Base-by-base conservation (phyloP, 2,329 filamentous ascomycete genomes). In the Sarocladium brachiariae region DNA sequence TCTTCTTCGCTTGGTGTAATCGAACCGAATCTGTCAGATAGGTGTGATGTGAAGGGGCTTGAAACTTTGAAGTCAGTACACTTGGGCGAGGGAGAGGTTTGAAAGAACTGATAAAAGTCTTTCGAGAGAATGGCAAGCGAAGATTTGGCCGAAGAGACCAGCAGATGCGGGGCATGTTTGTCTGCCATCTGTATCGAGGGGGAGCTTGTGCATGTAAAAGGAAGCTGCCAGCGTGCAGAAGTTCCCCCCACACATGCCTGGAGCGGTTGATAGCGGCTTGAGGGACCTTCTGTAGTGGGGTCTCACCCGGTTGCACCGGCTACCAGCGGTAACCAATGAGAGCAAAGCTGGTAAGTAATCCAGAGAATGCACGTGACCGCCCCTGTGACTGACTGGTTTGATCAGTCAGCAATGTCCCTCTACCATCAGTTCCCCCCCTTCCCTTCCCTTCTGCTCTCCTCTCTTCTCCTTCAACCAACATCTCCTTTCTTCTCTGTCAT, bases 1-100 rank as follows among this genome's bases (percentile, higher is more conserved):
- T 96, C 68, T 82, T 87, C 72, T 72, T 78, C 61, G 78, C 75
- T 76, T 84, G 81, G 60, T 83, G 80, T 45, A 66, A 59, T 62
- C 75, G 72, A 58, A 78, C 65, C 56, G 76, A 68, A 58, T 75
- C 68, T 61, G 75, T 76, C 31, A 81, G 72, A 57, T 82, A 81
- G 14, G 69, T 58, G 57, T 70, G 54, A 51, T 49, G 52, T 39
- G 31, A 30, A 51, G 47, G 52, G 51, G 46, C 50, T 51, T 54
- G 55, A 57, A 51, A 49, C 50, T 27, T 52, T 55, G 52, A 49
- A 25, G 46, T 39, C 23, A 19, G 11, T 43, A 14, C 30, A n/a
- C 21, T 43, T 9, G 37, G 16, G 14, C 24, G 25, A 50, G 52
- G 59, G 57, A 52, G 56, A 53, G 50, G 56, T 59, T 57, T 56